Percentiles rank a stretch among this genome's conserved stretches.
phyloP scores from a whole-genome alignment of 176 grass and related monocot species.

The Calamus simplicifolius region DNA sequence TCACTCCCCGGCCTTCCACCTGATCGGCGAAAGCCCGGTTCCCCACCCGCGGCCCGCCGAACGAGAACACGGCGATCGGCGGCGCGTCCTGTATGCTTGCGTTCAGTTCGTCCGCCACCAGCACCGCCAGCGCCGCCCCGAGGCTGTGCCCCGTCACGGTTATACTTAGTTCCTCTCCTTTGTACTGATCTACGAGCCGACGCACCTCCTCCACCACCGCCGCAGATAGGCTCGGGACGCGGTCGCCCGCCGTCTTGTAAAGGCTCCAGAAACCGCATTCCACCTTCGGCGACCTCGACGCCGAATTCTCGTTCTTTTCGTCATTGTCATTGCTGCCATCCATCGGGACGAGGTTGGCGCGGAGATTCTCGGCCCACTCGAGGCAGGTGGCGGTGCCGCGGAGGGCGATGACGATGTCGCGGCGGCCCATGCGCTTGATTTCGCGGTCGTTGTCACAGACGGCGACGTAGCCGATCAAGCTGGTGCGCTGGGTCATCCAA shows the following conservation, averaged over 20 bases:
- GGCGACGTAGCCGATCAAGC: conserved; percentile 53
- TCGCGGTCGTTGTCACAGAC: conserved; percentile 38
- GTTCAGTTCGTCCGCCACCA: conserved; percentile 48
- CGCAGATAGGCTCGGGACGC: conserved; percentile 33
- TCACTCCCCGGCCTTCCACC: conserved; percentile 33
- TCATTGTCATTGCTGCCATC: neutral
- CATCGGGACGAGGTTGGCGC: conserved; percentile 38
- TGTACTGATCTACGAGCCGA: conserved; percentile 18
- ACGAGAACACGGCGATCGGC: conserved; percentile 46
- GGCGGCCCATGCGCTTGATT: conserved; percentile 55
- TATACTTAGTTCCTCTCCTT: conserved; percentile 50
- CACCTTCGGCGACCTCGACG: conserved; percentile 21
- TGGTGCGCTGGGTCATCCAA: conserved; percentile 28
- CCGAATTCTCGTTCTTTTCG: neutral
- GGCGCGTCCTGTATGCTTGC: neutral
- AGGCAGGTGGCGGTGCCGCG: conserved; percentile 57
- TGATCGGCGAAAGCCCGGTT: conserved; percentile 33
- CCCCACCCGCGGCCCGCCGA: conserved; percentile 49
- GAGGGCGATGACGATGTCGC: conserved; percentile 55
- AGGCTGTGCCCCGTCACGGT: conserved; percentile 60
- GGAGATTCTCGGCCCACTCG: conserved; percentile 69
- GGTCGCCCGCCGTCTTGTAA: conserved; percentile 27
- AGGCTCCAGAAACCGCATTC: conserved; percentile 62
- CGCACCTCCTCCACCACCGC: conserved; percentile 35
- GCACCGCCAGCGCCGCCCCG: conserved; percentile 41